A percentile compares a stretch with the other conserved stretches of the same genome.
Conservation (phyloP, 73 alveolate species). For the Tetrahymena thermophila region DNA sequence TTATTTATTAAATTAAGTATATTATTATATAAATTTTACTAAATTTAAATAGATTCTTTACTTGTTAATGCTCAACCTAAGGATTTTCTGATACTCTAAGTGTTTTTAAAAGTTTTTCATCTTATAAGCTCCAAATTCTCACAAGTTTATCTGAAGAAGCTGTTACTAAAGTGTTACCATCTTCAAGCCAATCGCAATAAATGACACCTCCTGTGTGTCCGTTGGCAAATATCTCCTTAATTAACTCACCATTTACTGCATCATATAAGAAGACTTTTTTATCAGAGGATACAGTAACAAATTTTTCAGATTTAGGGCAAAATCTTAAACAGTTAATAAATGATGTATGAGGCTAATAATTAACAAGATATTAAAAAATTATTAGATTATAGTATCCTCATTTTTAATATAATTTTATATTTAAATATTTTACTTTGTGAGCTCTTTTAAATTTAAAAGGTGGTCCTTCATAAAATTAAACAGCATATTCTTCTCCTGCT, state of each 20-base stretch:
- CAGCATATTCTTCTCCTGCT: slow-evolving; percentile 28
- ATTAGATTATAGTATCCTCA: no score
- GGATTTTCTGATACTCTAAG: slow-evolving; percentile 4
- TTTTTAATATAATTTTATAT: no score
- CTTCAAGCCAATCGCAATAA: slow-evolving; percentile 22
- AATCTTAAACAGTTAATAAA: slow-evolving; percentile 3
- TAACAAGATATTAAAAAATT: neutral
- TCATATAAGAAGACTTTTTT: slow-evolving; percentile 26
- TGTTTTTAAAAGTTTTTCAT: slow-evolving; percentile 23
- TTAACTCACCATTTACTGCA: slow-evolving; percentile 30
- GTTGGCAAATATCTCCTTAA: slow-evolving; percentile 16
- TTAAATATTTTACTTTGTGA: neutral
- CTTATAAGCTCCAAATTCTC: slow-evolving; percentile 34
- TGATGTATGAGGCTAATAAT: neutral
- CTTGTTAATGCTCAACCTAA: slow-evolving; percentile 12
- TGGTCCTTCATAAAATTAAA: slow-evolving; percentile 43
- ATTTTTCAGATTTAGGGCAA: slow-evolving; percentile 7
- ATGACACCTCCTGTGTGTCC: slow-evolving; percentile 34
- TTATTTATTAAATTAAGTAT: neutral
- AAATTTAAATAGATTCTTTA: neutral
- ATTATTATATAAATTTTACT: neutral
- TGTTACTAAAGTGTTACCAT: slow-evolving; percentile 11
- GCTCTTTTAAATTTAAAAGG: slow-evolving; percentile 42
- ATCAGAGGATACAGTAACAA: slow-evolving; percentile 34
- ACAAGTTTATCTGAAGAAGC: slow-evolving; percentile 35